A percentile compares a stretch with the other conserved stretches of the same genome.
These are phyloP conservation scores for Xylaria arbuscula DNA, from an alignment of 2,329 filamentous ascomycete genomes.

Conservation along the genomic window DNA sequence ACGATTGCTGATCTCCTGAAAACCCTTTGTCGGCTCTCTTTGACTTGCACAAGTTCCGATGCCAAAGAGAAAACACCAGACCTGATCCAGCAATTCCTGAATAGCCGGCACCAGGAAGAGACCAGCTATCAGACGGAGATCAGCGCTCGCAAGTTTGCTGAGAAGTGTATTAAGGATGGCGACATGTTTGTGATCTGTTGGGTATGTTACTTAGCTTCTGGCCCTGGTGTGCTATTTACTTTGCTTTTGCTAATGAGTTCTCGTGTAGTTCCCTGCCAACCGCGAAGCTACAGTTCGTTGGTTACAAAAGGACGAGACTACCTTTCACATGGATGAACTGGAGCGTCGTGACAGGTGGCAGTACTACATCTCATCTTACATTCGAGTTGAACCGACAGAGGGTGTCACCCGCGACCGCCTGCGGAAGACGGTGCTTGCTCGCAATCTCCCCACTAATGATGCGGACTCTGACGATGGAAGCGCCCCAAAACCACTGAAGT, in stretches of 20 bases:
- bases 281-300: slow-evolving; percentile 78
- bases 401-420: slow-evolving; percentile 74
- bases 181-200: slow-evolving; percentile 91
- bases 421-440: slow-evolving; percentile 75
- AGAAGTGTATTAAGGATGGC: slow-evolving; percentile 91
- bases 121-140: slow-evolving; percentile 93
- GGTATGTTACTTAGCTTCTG: slow-evolving; percentile 69
- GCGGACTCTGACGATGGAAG: slow-evolving; percentile 72
- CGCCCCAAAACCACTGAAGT: slow-evolving; percentile 69
- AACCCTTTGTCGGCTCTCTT: slow-evolving; percentile 81
- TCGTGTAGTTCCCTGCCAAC: slow-evolving; percentile 70
- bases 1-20: slow-evolving; percentile 89
- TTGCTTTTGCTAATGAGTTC: slow-evolving; percentile 49
- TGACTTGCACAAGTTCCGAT: slow-evolving; percentile 86
- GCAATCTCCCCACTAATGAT: slow-evolving; percentile 74
- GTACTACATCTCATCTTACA: slow-evolving; percentile 94
- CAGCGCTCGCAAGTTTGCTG: slow-evolving; percentile 88
- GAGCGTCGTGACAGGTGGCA: slow-evolving; percentile 87
- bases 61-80: slow-evolving; percentile 94
- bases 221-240: not conserved
- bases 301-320: slow-evolving; percentile 74
- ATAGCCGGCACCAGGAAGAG: slow-evolving; percentile 82
- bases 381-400: slow-evolving; percentile 88
- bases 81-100: slow-evolving; percentile 86
- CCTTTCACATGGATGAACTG: slow-evolving; percentile 90